Evolutionary conservation across 1,139 yeast genomes (phyloP).

Genomic region (Blastobotrys raffinosifermentans): DNA sequence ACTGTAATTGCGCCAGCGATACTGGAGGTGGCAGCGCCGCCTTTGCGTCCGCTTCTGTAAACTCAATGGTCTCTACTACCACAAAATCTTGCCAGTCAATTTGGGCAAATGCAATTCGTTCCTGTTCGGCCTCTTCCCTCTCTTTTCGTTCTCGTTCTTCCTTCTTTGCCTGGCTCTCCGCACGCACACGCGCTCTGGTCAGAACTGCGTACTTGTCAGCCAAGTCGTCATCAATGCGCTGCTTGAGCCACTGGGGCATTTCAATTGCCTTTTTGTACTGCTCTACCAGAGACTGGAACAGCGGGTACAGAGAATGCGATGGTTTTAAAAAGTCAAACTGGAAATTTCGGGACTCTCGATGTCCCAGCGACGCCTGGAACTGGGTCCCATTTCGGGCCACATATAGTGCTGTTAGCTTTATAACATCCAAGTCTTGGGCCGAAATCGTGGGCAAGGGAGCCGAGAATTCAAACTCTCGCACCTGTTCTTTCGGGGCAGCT

Average conservation of each 20-base stretch:
- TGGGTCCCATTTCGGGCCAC: constrained; percentile 51
- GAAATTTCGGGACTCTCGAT: constrained; percentile 39
- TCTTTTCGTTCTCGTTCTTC: constrained; percentile 32
- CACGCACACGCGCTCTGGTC: constrained; percentile 49
- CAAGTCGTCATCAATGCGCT: constrained; percentile 21
- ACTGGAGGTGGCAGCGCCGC: constrained; percentile 59
- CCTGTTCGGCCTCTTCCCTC: constrained; percentile 34
- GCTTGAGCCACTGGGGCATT: constrained; percentile 19
- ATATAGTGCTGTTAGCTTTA: constrained; percentile 68
- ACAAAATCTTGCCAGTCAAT: constrained; percentile 86
- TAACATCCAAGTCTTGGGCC: constrained; percentile 56
- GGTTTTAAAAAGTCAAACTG: constrained; percentile 66
- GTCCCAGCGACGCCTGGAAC: constrained; percentile 39
- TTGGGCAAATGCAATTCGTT: constrained; percentile 56
- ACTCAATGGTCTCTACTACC: constrained; percentile 62
- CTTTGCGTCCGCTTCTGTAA: constrained; percentile 60
- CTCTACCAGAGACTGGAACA: constrained; percentile 46
- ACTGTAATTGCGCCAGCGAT: constrained; percentile 52
- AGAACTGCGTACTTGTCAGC: constrained; percentile 38
- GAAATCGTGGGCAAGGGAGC: constrained; percentile 52
- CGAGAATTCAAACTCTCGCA: constrained; percentile 40
- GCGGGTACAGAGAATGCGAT: constrained; percentile 53
- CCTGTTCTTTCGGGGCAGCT: constrained; percentile 29
- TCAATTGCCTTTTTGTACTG: constrained; percentile 49
- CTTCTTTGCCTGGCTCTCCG: constrained; percentile 46